Evolutionary conservation across 2,329 filamentous ascomycete species (phyloP).

Genomic region (Fusarium nanum): DNA sequence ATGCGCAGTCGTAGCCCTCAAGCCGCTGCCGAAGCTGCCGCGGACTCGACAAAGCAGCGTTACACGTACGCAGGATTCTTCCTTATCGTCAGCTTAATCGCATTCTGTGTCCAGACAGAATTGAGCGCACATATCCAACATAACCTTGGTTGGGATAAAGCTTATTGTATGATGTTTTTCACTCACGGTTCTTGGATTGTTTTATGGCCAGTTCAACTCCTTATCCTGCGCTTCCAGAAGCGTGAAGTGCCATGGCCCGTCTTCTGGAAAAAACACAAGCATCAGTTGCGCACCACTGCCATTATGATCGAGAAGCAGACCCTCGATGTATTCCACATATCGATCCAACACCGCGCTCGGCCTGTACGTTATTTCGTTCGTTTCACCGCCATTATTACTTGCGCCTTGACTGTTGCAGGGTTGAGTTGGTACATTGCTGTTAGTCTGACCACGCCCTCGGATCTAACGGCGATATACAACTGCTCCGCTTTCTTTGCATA

Average conservation of each 20-base stretch:
- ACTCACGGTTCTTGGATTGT: constrained; percentile 95
- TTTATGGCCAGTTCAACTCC: constrained; percentile 86
- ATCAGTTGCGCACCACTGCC: constrained; percentile 64
- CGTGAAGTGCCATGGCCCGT: constrained; percentile 80
- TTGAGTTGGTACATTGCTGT: constrained; percentile 97
- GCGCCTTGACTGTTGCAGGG: constrained; percentile 87
- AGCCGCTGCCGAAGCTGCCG: constrained; percentile 50
- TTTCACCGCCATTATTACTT: constrained; percentile 85
- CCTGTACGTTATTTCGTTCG: constrained; percentile 77
- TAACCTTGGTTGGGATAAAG: constrained; percentile 93
- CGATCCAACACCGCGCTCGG: constrained; percentile 52
- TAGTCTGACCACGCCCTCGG: constrained; percentile 89
- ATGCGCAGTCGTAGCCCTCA: constrained; percentile 84
- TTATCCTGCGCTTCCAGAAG: constrained; percentile 83
- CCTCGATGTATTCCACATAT: constrained; percentile 69
- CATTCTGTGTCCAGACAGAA: constrained; percentile 95
- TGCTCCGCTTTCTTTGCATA: constrained; percentile 99
- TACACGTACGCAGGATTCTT: constrained; percentile 91
- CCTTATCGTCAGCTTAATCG: constrained; percentile 82
- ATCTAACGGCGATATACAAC: constrained; percentile 98
- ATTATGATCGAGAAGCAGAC: constrained; percentile 89
- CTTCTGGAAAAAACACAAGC: constrained; percentile 79
- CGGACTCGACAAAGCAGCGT: constrained; percentile 72
- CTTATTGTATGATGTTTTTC: constrained; percentile 99
- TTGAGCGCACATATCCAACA: constrained; percentile 95